A percentile compares a stretch with the other conserved stretches of the same genome.
Conservation (phyloP, 352 stramenopile species). For the Phytophthora quininea region DNA sequence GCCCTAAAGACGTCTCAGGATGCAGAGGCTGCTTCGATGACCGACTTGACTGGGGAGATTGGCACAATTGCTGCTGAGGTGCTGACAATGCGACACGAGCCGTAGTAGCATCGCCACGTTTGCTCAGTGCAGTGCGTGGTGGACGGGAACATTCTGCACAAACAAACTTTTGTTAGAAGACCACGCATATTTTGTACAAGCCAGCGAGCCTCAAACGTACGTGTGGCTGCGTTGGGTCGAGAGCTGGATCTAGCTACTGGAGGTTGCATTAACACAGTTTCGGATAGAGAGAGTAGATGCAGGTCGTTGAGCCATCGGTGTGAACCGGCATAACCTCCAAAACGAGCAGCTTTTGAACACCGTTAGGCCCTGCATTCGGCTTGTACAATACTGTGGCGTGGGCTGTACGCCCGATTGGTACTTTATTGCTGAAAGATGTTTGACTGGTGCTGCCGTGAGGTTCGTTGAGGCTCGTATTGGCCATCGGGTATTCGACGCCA, state of each 20-base stretch:
- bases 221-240: constrained; percentile 22
- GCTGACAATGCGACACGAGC: constrained; percentile 34
- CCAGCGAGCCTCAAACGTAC: constrained; percentile 20
- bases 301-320: constrained; percentile 73
- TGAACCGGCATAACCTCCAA: constrained; percentile 69
- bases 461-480: constrained; percentile 1
- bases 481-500: constrained; percentile 37
- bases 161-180: constrained; percentile 13
- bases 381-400: constrained; percentile 53
- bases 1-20: background rate
- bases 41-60: constrained; percentile 15
- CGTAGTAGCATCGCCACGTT: background rate
- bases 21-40: constrained; percentile 13
- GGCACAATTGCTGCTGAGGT: constrained; percentile 21
- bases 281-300: constrained; percentile 46
- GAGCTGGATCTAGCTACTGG: constrained; percentile 22
- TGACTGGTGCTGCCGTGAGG: too few species aligned
- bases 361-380: constrained; percentile 19
- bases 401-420: constrained; percentile 44
- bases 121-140: constrained; percentile 14
- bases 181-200: background rate
- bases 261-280: constrained; percentile 25
- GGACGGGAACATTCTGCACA: constrained; percentile 23
- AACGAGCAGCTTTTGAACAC: constrained; percentile 50
- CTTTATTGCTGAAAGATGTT: constrained; percentile 1